These are phyloP conservation scores for Neofusicoccum sp. DNA, from an alignment of 2,329 filamentous ascomycete species.

Conservation along the genomic window DNA sequence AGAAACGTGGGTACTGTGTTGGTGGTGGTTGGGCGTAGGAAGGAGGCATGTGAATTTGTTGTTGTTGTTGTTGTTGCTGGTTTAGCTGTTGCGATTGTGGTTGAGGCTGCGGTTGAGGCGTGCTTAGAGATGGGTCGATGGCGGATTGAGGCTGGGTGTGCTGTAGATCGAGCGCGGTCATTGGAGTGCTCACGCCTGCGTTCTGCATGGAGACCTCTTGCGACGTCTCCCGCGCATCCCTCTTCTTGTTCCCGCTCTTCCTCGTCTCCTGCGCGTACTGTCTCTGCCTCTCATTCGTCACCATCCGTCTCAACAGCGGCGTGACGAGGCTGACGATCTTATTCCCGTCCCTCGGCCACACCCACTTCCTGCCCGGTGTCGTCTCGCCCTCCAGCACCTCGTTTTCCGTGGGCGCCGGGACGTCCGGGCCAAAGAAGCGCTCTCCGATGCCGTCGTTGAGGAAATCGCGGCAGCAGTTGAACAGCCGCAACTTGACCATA, in stretches of 20 bases:
- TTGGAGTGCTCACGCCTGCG: neutral
- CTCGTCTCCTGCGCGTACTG: constrained; percentile 58
- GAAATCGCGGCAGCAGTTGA: constrained; percentile 57
- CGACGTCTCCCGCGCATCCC: constrained; percentile 22
- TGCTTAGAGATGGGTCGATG: constrained; percentile 1
- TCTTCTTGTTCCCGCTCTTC: constrained; percentile 43
- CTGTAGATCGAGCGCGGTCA: constrained; percentile 14
- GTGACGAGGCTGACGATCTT: constrained; percentile 58
- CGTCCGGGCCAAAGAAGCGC: constrained; percentile 48
- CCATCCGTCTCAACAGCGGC: constrained; percentile 56
- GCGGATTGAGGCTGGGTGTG: constrained; percentile 16
- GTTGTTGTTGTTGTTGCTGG: neutral
- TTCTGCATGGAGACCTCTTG: neutral
- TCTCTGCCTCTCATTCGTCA: constrained; percentile 59
- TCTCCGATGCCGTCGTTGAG: constrained; percentile 52
- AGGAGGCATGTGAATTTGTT: neutral
- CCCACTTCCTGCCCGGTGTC: constrained; percentile 37
- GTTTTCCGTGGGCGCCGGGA: constrained; percentile 28
- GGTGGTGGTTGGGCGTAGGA: neutral
- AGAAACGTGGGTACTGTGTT: neutral
- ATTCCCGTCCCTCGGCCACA: constrained; percentile 56
- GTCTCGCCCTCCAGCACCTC: constrained; percentile 42
- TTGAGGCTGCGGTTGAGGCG: neutral
- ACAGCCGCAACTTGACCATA: constrained; percentile 56
- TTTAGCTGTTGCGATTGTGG: neutral